Evolutionary conservation across 2,329 filamentous ascomycete genomes (phyloP), one percentile per base, ranked within the genome.

Genomic region (Epichloe sp.): DNA sequence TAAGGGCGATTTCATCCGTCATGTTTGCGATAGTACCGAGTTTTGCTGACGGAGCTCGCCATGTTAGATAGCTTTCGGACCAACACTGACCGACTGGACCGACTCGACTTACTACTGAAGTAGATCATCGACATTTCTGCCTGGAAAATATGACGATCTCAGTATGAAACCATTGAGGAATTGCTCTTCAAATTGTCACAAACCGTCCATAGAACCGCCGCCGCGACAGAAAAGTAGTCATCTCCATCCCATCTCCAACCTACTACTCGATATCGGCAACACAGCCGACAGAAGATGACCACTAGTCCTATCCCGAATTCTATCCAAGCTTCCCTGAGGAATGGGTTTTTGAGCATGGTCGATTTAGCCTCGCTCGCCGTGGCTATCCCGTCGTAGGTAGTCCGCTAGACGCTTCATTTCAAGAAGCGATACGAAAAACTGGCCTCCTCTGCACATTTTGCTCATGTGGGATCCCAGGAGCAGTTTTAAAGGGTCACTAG

Each of bases 1-100:
- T 52, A 14, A 60, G 60, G 34, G 62, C 60, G 7, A 65, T 56
- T 19, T 65, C 60, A 49, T 65, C 54, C 17, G 59, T 61, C 26
- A 70, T 52, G 17, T 65, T 67, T 44, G 67, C 67, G 52, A 66
- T 70, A 35, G 67, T 65, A n/a, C 69, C 69, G 47, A 65, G 57
- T 52, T 64, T 61, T 41, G 63, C 68, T 71, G 47, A 3, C 15
- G 23, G 4, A 37, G 14, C 14, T 6, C n/a, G 12, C 3, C 21
- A 35, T 12, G 44, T 51, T 37, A 51, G 49, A 47, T 5, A 37
- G 6, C 36, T 23, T 23, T 41, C 14, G 3, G 7, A 45, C n/a
- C 11, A 21, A 38, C 8, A 23, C 11, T 43, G 47, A 31, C 34
- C 23, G 23, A 6, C 5, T 31, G 0, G 8, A n/a, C 26, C 15